Evolutionary conservation across 2,329 filamentous ascomycete genomes (phyloP).

Genomic region (Neofusicoccum sp.): DNA sequence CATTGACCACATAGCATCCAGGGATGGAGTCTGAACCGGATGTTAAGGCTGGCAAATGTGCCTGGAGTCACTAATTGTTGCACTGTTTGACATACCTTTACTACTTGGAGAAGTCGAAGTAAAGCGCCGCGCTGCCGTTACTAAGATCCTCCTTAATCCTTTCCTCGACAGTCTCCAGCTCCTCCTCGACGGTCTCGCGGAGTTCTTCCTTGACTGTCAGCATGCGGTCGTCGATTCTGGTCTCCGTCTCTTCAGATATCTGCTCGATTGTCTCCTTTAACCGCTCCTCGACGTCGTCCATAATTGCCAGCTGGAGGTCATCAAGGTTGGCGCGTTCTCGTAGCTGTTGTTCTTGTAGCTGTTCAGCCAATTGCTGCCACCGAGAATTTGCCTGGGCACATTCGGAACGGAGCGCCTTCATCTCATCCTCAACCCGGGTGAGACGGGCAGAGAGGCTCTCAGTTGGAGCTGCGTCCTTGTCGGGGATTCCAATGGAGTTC

Average conservation of each 20-base stretch:
- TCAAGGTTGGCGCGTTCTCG: neutral
- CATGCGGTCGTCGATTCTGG: neutral
- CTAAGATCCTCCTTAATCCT: neutral
- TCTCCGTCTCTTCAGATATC: neutral
- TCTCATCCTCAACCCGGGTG: neutral
- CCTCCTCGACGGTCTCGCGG: neutral
- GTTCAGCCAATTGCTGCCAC: neutral
- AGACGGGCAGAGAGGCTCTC: neutral
- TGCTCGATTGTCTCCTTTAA: neutral
- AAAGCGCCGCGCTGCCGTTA: neutral
- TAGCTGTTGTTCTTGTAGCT: neutral
- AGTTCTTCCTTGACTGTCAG: neutral
- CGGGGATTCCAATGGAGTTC: neutral
- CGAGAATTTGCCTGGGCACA: neutral
- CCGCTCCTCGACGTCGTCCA: neutral
- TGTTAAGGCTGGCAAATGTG: no score
- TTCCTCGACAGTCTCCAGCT: neutral
- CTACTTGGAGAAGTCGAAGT: neutral
- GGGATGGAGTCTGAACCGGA: no score
- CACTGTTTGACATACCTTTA: no score
- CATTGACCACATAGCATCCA: constrained; percentile 18
- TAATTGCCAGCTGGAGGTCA: neutral
- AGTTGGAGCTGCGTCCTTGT: neutral
- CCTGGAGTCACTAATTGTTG: no score
- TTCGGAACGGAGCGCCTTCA: neutral